phyloP scores from a whole-genome alignment of 176 grass and related monocot species.

The Alloteropsis semialata region DNA sequence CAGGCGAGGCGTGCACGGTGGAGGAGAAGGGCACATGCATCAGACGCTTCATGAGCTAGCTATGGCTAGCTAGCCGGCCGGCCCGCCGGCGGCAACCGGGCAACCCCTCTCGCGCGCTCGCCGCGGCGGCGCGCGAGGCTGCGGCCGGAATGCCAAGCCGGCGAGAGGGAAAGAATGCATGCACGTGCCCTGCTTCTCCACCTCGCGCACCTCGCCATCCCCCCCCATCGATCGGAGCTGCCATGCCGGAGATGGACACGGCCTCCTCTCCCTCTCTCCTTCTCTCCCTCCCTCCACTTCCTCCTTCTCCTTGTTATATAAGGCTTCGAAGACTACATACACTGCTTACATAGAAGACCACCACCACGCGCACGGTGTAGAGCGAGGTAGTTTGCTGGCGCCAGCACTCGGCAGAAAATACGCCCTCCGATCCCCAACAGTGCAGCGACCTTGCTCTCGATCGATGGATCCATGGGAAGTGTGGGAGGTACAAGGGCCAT shows the following conservation, averaged over 20 bases:
- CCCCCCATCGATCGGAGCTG: background rate
- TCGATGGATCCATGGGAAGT: background rate
- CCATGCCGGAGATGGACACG: background rate
- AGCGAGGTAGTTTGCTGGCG: background rate
- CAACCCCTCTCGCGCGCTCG: background rate
- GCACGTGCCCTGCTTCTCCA: constrained; percentile 77
- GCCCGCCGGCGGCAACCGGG: background rate
- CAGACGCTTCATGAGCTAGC: background rate
- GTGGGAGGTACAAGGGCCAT: background rate
- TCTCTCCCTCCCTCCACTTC: background rate
- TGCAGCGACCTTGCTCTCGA: background rate
- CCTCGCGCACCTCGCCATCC: constrained; percentile 48
- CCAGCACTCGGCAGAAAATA: background rate
- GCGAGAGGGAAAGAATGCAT: background rate
- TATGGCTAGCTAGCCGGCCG: background rate
- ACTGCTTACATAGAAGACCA: constrained; percentile 2
- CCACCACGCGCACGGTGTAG: background rate
- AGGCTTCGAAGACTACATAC: background rate
- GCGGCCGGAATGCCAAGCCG: constrained; percentile 1
- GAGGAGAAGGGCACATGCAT: constrained; percentile 62
- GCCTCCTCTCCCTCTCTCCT: background rate
- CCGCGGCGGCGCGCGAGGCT: background rate
- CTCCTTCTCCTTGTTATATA: constrained; percentile 1
- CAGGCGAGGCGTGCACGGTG: constrained; percentile 52
- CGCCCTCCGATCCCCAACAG: background rate